phyloP scores from a whole-genome alignment of 164 flowering plant species.

The Liquidambar formosana region DNA sequence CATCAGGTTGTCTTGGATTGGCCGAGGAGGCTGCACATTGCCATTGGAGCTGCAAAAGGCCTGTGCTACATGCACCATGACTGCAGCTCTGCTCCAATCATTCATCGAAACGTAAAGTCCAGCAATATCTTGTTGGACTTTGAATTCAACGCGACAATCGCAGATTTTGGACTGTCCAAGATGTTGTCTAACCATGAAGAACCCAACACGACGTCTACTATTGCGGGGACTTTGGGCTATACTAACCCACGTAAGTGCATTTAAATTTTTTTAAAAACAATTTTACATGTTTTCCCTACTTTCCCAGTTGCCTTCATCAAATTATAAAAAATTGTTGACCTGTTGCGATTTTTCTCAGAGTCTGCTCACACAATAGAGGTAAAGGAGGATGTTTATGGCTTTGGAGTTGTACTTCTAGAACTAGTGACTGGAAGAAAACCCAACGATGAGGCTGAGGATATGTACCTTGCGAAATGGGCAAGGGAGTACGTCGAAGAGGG shows the following conservation, averaged over 20 bases:
- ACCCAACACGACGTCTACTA: constrained; percentile 56
- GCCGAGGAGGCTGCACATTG: constrained; percentile 71
- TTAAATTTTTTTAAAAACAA: too few species aligned
- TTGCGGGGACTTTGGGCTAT: constrained; percentile 89
- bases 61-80: constrained; percentile 86
- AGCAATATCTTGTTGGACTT: constrained; percentile 84
- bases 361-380: constrained; percentile 65
- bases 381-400: constrained; percentile 84
- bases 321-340: too few species aligned
- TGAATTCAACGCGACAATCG: constrained; percentile 65
- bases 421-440: constrained; percentile 74
- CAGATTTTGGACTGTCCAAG: constrained; percentile 89
- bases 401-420: constrained; percentile 87
- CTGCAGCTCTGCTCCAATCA: constrained; percentile 67
- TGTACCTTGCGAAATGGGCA: constrained; percentile 73
- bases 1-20: constrained; percentile 49
- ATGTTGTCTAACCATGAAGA: constrained; percentile 51
- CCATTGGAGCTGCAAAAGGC: constrained; percentile 85
- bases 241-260: constrained; percentile 75
- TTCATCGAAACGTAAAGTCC: constrained; percentile 86
- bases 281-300: too few species aligned
- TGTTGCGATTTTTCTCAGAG: constrained; percentile 46
- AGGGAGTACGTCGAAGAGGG: constrained; percentile 49
- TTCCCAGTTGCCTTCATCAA: neutral
- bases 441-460: constrained; percentile 47